Evolutionary conservation across 495 filamentous ascomycete species (phyloP), one percentile per base, ranked within the genome.

Genomic region (Xylaria bambusicola): DNA sequence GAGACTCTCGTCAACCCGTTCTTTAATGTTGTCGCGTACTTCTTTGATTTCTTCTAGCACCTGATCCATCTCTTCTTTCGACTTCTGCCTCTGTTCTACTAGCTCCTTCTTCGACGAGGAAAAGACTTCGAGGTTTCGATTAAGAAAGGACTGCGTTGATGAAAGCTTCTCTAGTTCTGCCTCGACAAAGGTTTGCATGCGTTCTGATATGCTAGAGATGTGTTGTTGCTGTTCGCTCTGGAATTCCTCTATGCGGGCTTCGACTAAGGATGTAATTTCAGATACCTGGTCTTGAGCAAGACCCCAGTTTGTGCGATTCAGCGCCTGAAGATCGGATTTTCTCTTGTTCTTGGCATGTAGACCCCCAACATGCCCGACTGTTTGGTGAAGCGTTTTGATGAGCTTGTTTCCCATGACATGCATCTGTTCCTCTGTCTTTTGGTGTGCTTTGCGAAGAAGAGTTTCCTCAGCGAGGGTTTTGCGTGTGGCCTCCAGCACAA

Each of bases 41-140:
- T 82, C 83, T 67, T 94, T 92, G 69, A 98, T 96, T 66, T 95
- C 94, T 63, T 94, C 93, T 3, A 98, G 82, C 21, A 96, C 88
- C 26, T 82, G 76, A 63, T 97, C 92, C 91, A 97, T 95, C 57
- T 94, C 88, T 52, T 92, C 86, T 64, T 89, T 91, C 2, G 91
- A 87, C 48, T 81, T 75, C 24, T 82, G 76, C 17, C 86, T 89
- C 64, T 93, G 87, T 15, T 78, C 76, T 29, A 86, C 80, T 10
- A 94, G 82, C 60, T 88, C 82, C 20, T 77, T 67, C 71, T 89
- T 86, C 13, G 85, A 87, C 29, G 77, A 74, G 26, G 86, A 79
- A 58, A 96, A 91, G 1, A 80, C 77, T 13, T 77, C 75, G 12
- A 85, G 75, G 67, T 90, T 89, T 24, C 81, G 78, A 53, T 88